Evolutionary conservation across 1,139 yeast species (phyloP).

Genomic region (Dujonia santamariae): DNA sequence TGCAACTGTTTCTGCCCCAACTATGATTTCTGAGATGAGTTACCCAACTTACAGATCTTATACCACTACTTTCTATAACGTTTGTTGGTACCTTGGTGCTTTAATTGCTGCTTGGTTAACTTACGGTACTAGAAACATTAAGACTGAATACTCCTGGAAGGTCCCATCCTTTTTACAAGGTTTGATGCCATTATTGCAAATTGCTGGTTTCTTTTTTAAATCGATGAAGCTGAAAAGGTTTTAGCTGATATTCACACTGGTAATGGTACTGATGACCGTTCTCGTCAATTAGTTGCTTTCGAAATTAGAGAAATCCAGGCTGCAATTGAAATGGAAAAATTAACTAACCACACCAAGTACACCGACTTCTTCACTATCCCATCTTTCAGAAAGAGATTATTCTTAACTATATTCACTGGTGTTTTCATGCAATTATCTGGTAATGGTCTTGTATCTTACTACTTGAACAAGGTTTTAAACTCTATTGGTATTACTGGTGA

Average conservation of each 20-base stretch:
- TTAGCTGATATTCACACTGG: conserved; percentile 44
- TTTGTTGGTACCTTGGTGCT: conserved; percentile 53
- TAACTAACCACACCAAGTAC: conserved; percentile 25
- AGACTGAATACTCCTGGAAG: conserved; percentile 5
- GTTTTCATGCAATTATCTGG: conserved; percentile 49
- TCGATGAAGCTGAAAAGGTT: conserved; percentile 38
- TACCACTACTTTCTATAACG: conserved; percentile 45
- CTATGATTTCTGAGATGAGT: conserved; percentile 39
- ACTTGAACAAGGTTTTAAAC: conserved; percentile 43
- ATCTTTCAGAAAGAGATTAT: conserved; percentile 44
- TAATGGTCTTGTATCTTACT: conserved; percentile 51
- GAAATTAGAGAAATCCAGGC: conserved; percentile 45
- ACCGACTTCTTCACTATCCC: conserved; percentile 31
- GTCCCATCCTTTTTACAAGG: too few relatives aligned
- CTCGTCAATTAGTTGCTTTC: conserved; percentile 38
- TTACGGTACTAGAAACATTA: conserved; percentile 39
- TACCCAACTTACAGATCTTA: conserved; percentile 46
- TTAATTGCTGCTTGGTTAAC: conserved; percentile 54
- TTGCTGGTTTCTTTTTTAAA: too few relatives aligned
- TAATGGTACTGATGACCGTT: conserved; percentile 23
- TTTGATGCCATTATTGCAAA: too few relatives aligned
- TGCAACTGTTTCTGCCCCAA: conserved; percentile 37
- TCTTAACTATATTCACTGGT: conserved; percentile 31
- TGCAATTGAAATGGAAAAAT: conserved; percentile 34
- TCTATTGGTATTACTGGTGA: conserved; percentile 49